Base-by-base conservation (phyloP, 345 rosid genomes). In the Aquilaria sinensis region DNA sequence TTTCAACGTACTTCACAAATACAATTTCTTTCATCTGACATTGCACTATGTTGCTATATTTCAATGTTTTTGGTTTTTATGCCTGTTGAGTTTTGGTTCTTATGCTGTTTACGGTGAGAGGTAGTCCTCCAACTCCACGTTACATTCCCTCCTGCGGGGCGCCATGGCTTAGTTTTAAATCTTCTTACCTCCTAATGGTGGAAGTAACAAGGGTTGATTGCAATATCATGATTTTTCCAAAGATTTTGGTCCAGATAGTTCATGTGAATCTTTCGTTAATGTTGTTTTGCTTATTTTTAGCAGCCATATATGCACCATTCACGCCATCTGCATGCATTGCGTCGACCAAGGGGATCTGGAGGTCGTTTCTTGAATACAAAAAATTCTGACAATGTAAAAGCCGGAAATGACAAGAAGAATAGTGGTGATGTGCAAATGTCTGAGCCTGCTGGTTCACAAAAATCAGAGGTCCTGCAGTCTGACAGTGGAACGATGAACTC, bases 271-370 rank as follows among this genome's bases (percentile, higher is more conserved):
- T 47, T 23, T 13, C 32, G 37, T 60, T 58, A 41, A 14, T 57
- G 41, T 14, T 12, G 34, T 16, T 67, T 5, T 16, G 53, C 61
- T 61, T 62, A 47, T 77, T 56, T 75, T 63, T 58, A 37, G 31
- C 83, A 94, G 96, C 89, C 92, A 23, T 94, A 86, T 66, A 88
- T 85, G 96, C 99, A 94, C 63, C 60, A 82, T 12, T 94, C 99
- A 0, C 92, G 99, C 59, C 97, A 90, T 75, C 91, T 85, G 48
- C 97, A 94, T 61, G 99, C 99, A 60, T 72, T 94, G 86, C 96
- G 97, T 53, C 92, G 96, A 53, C 97, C 96, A 57, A 87, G 99
- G 76, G 99, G 99, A 61, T 82, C 79, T 0, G 97, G 99, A 11
- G 99, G 99, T n/a, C 89, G 99, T 58, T 94, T 94, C 84, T 67